A percentile compares a stretch with the other conserved stretches of the same genome.
These are phyloP conservation scores for Parafenestella ontariensis DNA, from an alignment of 2,329 filamentous ascomycete genomes.

Conservation along the genomic window DNA sequence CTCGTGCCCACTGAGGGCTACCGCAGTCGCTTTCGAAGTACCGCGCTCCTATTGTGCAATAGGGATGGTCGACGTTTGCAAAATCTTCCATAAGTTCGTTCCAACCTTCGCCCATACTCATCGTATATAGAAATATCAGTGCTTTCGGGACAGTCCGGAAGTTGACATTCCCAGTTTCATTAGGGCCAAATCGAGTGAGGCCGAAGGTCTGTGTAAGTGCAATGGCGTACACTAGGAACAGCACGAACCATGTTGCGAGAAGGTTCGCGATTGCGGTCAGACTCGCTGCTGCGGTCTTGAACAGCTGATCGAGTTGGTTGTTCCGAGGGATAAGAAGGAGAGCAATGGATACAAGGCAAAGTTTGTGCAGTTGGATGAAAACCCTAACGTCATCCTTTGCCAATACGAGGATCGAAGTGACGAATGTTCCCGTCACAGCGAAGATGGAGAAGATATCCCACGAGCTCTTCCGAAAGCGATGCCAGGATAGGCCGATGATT, in stretches of 20 bases:
- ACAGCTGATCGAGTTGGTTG: slow-evolving; percentile 95
- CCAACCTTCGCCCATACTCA: slow-evolving; percentile 95
- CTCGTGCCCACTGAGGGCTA: slow-evolving; percentile 84
- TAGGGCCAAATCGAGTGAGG: slow-evolving; percentile 81
- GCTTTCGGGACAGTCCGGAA: slow-evolving; percentile 94
- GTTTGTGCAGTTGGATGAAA: slow-evolving; percentile 88
- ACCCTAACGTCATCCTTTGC: slow-evolving; percentile 61
- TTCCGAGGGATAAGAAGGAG: slow-evolving; percentile 93
- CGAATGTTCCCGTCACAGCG: slow-evolving; percentile 78
- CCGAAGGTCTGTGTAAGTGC: slow-evolving; percentile 96
- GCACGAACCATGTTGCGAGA: slow-evolving; percentile 94
- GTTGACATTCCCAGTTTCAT: slow-evolving; percentile 81
- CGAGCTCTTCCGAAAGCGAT: slow-evolving; percentile 86
- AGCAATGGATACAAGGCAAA: slow-evolving; percentile 89
- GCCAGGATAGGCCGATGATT: slow-evolving; percentile 88
- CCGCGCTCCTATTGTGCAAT: slow-evolving; percentile 73
- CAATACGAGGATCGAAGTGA: slow-evolving; percentile 80
- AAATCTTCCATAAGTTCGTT: slow-evolving; percentile 97
- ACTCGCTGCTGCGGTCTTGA: slow-evolving; percentile 97
- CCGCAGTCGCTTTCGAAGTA: slow-evolving; percentile 95
- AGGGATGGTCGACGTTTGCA: slow-evolving; percentile 77
- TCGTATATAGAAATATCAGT: slow-evolving; percentile 89
- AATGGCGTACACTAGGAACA: slow-evolving; percentile 96
- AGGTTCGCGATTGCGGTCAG: slow-evolving; percentile 89
- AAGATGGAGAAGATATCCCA: slow-evolving; percentile 93